Evolutionary conservation across 2,329 filamentous ascomycete genomes (phyloP).

Genomic region (Colletotrichum musae): DNA sequence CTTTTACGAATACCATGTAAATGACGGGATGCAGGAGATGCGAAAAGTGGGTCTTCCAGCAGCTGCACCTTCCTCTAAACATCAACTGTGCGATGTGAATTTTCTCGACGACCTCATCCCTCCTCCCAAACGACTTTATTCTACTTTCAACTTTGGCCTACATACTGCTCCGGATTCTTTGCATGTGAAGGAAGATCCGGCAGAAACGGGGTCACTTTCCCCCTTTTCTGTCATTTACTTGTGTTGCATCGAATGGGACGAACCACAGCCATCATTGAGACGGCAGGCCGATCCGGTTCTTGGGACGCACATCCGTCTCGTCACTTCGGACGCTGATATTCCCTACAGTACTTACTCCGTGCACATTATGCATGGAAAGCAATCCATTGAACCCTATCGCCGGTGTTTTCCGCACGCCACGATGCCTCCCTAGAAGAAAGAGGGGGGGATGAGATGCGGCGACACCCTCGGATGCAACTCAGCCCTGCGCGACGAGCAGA

Average conservation of each 20-base stretch:
- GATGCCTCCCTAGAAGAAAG: not conserved
- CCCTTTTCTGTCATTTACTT: not conserved
- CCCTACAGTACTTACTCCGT: not conserved
- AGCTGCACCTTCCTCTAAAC: no score
- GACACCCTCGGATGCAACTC: conserved; percentile 22
- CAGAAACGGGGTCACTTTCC: conserved; percentile 8
- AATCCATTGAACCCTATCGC: no score
- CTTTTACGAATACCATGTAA: no score
- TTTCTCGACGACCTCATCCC: no score
- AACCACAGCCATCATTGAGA: conserved; percentile 9
- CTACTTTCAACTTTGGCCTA: no score
- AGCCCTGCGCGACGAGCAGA: conserved; percentile 8
- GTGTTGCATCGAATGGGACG: conserved; percentile 27
- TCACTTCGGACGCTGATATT: not conserved
- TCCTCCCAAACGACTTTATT: no score
- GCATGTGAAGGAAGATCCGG: conserved; percentile 33
- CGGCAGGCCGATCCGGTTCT: conserved; percentile 2
- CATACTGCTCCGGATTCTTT: not conserved
- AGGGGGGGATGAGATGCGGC: not conserved
- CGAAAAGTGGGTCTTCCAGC: no score
- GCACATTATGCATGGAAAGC: no score
- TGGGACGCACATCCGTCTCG: not conserved
- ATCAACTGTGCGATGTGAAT: no score
- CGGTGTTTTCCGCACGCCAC: no score
- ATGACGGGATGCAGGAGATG: no score